A percentile compares a stretch with the other conserved stretches of the same genome.
Evolutionary conservation across 1,139 yeast genomes (phyloP).

Genomic region (Protomyces pachydermus): DNA sequence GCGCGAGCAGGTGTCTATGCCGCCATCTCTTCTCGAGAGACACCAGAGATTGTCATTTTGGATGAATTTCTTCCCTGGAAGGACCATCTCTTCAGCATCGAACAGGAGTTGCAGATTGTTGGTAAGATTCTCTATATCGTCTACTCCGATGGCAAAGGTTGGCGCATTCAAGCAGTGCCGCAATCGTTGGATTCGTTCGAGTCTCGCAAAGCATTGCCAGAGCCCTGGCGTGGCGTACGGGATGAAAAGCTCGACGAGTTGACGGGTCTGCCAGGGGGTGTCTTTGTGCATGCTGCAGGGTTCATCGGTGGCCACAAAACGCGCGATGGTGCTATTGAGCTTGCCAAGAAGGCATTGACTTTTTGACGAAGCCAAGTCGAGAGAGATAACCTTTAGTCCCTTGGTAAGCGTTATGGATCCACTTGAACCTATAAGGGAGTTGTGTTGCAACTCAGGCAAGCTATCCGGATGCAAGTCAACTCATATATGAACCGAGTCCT

Average conservation of each 20-base stretch:
- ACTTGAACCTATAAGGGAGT: no score
- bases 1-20: slow-evolving; percentile 70
- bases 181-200: slow-evolving; percentile 61
- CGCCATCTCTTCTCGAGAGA: slow-evolving; percentile 50
- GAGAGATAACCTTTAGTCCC: not conserved
- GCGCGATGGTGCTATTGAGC: slow-evolving; percentile 65
- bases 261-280: slow-evolving; percentile 76
- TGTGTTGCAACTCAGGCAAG: no score
- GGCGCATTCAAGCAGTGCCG: slow-evolving; percentile 92
- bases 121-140: slow-evolving; percentile 70
- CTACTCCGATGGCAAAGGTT: slow-evolving; percentile 66
- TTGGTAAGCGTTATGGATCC: no score
- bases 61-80: slow-evolving; percentile 88
- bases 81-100: slow-evolving; percentile 76
- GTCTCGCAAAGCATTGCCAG: slow-evolving; percentile 82
- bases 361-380: not conserved
- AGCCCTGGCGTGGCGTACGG: slow-evolving; percentile 87
- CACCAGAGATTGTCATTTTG: slow-evolving; percentile 55
- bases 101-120: slow-evolving; percentile 51
- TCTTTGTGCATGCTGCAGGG: slow-evolving; percentile 93
- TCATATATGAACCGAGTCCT: no score
- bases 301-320: slow-evolving; percentile 93
- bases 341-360: slow-evolving; percentile 58
- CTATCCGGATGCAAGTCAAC: no score
- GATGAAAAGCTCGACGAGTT: slow-evolving; percentile 70